Evolutionary conservation across 306 rosid genomes (phyloP).

Genomic region (Neltuma alba): DNA sequence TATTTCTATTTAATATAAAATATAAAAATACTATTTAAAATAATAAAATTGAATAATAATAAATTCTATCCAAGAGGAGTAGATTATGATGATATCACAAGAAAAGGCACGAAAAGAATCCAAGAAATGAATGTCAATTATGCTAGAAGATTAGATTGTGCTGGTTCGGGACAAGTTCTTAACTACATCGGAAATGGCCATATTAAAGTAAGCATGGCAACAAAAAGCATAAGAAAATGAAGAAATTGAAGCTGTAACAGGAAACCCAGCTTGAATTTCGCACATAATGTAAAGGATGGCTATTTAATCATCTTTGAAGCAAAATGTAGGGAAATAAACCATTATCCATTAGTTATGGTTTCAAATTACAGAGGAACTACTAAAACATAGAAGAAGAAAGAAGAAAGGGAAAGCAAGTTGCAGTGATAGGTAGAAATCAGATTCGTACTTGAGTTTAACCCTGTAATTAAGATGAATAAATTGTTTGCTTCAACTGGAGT

Average conservation of each 20-base stretch:
- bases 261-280: neutral
- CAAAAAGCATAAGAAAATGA: neutral
- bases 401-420: neutral
- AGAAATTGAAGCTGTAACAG: neutral
- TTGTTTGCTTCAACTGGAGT: too few relatives aligned
- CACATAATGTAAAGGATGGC: neutral
- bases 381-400: neutral
- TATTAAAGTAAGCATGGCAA: neutral
- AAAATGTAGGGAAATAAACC: neutral
- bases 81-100: neutral
- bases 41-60: too few relatives aligned
- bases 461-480: too few relatives aligned
- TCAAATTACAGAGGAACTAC: neutral
- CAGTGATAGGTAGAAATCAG: neutral
- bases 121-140: neutral
- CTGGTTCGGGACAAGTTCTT: neutral
- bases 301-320: too few relatives aligned
- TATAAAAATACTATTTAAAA: too few relatives aligned
- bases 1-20: too few relatives aligned
- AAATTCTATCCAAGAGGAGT: neutral
- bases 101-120: neutral
- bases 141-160: neutral
- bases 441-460: too few relatives aligned
- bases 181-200: neutral
- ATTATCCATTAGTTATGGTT: neutral